Evolutionary conservation across 2,329 filamentous ascomycete species (phyloP), one percentile per base, ranked within the genome.

Genomic region (Fusarium sp.): DNA sequence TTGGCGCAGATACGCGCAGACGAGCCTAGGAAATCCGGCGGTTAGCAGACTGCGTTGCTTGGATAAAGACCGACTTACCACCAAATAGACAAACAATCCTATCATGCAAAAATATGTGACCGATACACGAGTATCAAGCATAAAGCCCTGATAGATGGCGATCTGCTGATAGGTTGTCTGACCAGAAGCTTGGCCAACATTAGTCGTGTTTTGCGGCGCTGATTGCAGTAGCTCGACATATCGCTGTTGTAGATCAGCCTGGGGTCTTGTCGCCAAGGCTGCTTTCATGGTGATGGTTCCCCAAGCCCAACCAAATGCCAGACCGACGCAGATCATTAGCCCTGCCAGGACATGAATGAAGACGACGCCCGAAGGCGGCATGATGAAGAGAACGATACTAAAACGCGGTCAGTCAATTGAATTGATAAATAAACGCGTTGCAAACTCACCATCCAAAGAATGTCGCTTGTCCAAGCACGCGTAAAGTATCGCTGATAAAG

Each of bases 81-180:
- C 34, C 0, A 72, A 2, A 21, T 72, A 72, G 2, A 72, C 30
- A 50, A 67, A 72, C 10, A 72, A 41, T 1, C 62, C 66, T 11
- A 70, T 68, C 69, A 72, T 67, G 25, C 62, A 72, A 16, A 69
- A 72, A 11, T 72, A 72, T 2, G 69, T 72, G 40, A 70, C 46
- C 1, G 62, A 54, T 12, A 72, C 59, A 13, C 66, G 51, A 18
- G 63, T 55, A 13, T 72, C 69, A 5, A 72, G 13, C 66, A 72
- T 70, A 4, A 57, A 72, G 3, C 69, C 69, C 12, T 70, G 37
- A 2, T 68, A 59, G 13, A 72, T 55, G 23, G 59, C 41, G 5
- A 72, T 41, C 13, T 72, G 55, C 11, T 34, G 50, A 16, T 62
- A 72, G 6, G 47, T 66, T 25, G 55, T 14, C 12, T 66, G 63